These are phyloP conservation scores for Penicillium canescens DNA, from an alignment of 495 filamentous ascomycete genomes.

Conservation along the genomic window DNA sequence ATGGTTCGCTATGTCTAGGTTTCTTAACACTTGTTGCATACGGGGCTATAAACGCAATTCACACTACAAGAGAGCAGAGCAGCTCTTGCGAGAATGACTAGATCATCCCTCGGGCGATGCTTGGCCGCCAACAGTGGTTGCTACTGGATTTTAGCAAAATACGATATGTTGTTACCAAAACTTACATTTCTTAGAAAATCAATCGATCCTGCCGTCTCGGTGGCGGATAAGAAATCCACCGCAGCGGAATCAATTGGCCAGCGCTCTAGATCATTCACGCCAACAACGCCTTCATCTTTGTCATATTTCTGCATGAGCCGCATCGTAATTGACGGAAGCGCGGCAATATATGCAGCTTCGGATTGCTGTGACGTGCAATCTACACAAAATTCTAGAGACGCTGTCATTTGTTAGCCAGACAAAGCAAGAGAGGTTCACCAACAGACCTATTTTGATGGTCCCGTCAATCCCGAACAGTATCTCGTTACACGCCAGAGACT, in stretches of 20 bases:
- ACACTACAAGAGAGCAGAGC: constrained; percentile 3
- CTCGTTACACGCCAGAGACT: not conserved
- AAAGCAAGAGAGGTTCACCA: not conserved
- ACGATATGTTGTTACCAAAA: not conserved
- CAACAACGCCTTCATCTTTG: not conserved
- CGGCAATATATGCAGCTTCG: constrained; percentile 1
- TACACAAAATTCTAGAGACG: not conserved
- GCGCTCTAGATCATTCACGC: constrained; percentile 1
- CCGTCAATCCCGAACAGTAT: not conserved
- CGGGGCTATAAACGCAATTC: constrained; percentile 1
- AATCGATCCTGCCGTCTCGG: not conserved
- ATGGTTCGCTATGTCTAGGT: no score
- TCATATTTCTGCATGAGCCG: constrained; percentile 1
- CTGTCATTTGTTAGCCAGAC: not conserved
- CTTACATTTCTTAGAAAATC: not conserved
- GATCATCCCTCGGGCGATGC: constrained; percentile 4
- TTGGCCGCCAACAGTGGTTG: constrained; percentile 1
- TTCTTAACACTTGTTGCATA: no score
- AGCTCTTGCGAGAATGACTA: constrained; percentile 4
- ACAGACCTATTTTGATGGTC: constrained; percentile 1
- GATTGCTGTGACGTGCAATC: not conserved
- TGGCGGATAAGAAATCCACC: not conserved
- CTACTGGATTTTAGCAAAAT: constrained; percentile 3
- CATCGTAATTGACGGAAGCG: not conserved
- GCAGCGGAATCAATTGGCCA: not conserved